Evolutionary conservation across 208 protist genomes (phyloP), one percentile per base, ranked within the genome.

Genomic region (Tritrichomonas foetus): DNA sequence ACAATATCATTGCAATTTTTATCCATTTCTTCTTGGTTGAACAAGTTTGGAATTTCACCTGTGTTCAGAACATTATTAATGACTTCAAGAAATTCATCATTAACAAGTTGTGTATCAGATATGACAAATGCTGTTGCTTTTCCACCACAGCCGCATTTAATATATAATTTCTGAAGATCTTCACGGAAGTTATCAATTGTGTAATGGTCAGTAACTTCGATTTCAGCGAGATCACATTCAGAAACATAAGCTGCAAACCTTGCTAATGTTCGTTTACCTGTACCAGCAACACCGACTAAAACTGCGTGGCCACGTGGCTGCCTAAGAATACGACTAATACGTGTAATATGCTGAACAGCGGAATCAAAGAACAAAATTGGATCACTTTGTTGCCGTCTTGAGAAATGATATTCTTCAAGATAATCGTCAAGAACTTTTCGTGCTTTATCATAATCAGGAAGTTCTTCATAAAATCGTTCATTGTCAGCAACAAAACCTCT

Each of bases 351-450:
- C 93, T 98, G 96, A 95, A 98, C 95, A 3, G 98, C 98, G 82
- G 99, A 98, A 89, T 97, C 96, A 96, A 99, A 99, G 96, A 99
- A 99, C 94, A 99, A 98, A 53, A 99, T 98, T 8, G 99, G 96
- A 82, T 98, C 96, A 49, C 97, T 94, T 66, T 97, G 96, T 72
- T 97, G 97, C 94, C 98, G 97, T 94, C 96, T 96, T 94, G 97
- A 96, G 80, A 97, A 96, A 94, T 98, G 99, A 95, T 98, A 98
- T 72, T 97, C 96, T 80, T 95, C 96, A 92, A 98, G 96, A 95
- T 97, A 98, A 78, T 98, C 96, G 89, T 95, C 50, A 16, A 96
- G 89, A 5, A 94, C 36, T 16, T 75, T 94, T 41, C 84, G 33
- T 16, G 95, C 78, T 78, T 94, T 94, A 14, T 94, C 69, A 30